Conservation (phyloP, 805 yeast species). For the Hanseniaspora occidentalis region DNA sequence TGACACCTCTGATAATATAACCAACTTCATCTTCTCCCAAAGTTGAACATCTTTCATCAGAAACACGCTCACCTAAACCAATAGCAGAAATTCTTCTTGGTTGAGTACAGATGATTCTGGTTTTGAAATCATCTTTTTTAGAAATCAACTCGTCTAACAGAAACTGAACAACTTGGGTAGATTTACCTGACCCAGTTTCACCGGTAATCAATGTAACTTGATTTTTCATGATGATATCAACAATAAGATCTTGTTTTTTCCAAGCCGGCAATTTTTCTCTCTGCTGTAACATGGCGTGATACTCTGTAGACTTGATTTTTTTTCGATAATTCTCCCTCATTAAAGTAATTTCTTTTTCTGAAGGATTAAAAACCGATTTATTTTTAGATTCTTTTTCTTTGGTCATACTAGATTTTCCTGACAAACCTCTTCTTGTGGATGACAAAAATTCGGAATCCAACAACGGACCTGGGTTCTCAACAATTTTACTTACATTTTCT, state of each 20-base stretch:
- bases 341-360: constrained; percentile 21
- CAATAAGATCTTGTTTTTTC: constrained; percentile 45
- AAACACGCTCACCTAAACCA: constrained; percentile 85
- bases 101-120: constrained; percentile 73
- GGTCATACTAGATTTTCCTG: constrained; percentile 17
- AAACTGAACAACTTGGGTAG: constrained; percentile 90
- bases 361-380: constrained; percentile 8
- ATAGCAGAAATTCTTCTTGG: constrained; percentile 94
- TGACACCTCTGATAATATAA: constrained; percentile 82
- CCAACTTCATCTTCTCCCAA: constrained; percentile 71
- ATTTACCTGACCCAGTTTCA: constrained; percentile 96
- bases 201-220: constrained; percentile 77
- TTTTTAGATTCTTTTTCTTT: constrained; percentile 9
- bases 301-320: constrained; percentile 23
- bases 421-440: constrained; percentile 6
- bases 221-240: constrained; percentile 41
- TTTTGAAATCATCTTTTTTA: constrained; percentile 31
- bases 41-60: constrained; percentile 53
- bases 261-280: constrained; percentile 75
- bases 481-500: constrained; percentile 41
- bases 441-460: constrained; percentile 9
- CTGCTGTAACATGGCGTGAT: constrained; percentile 28
- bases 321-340: constrained; percentile 26
- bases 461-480: constrained; percentile 68
- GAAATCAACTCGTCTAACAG: constrained; percentile 53